These are phyloP conservation scores for Jimgerdemannia lactiflua DNA, from an alignment of 192 early-diverging fungal genomes.

Conservation along the genomic window DNA sequence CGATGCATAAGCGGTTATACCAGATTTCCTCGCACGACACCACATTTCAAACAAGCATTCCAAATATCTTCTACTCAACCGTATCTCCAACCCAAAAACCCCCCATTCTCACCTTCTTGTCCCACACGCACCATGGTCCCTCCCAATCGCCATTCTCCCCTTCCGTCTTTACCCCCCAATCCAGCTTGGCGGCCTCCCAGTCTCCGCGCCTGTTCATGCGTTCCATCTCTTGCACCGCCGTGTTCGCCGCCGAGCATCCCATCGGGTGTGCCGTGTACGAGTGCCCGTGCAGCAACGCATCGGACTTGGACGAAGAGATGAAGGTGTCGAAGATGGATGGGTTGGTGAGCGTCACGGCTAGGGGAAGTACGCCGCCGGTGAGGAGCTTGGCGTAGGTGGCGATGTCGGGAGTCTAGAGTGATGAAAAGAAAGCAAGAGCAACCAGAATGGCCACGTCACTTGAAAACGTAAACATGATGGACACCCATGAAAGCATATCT, in stretches of 20 bases:
- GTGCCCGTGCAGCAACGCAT: constrained; percentile 79
- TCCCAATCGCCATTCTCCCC: constrained; percentile 12
- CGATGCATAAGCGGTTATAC: neutral
- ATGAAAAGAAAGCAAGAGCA: constrained; percentile 15
- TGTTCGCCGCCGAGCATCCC: constrained; percentile 69
- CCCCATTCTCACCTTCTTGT: constrained; percentile 27
- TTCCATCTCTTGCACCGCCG: constrained; percentile 49
- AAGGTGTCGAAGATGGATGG: constrained; percentile 67
- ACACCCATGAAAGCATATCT: neutral
- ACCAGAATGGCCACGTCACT: neutral
- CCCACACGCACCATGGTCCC: constrained; percentile 49
- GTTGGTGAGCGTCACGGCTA: constrained; percentile 65
- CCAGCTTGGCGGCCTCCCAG: constrained; percentile 23
- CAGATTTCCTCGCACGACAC: no score
- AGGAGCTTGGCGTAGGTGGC: constrained; percentile 73
- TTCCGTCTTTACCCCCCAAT: constrained; percentile 32
- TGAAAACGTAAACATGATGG: neutral
- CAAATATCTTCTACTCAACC: constrained; percentile 10
- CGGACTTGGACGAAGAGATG: constrained; percentile 55
- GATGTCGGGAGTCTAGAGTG: constrained; percentile 62
- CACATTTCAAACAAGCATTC: neutral
- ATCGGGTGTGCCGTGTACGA: constrained; percentile 83
- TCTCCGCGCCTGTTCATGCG: constrained; percentile 30
- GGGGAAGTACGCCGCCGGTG: constrained; percentile 72
- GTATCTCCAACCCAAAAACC: constrained; percentile 2